These are phyloP conservation scores for Ustilago bromivora DNA, from an alignment of 1,284 basidiomycete genomes.

Conservation along the genomic window DNA sequence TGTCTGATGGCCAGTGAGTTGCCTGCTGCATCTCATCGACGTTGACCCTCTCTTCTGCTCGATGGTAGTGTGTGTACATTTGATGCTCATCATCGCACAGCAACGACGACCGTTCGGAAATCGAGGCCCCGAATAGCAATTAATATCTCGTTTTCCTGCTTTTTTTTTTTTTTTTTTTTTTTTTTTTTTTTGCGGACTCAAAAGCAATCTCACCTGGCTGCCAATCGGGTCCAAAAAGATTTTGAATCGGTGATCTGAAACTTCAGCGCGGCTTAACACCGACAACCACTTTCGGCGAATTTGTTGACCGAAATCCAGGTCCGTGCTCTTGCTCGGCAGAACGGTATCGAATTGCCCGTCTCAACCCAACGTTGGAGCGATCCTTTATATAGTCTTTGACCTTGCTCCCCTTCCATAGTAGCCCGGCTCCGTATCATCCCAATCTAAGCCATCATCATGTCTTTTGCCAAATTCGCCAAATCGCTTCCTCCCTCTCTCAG, in stretches of 20 bases:
- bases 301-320: conserved; percentile 4
- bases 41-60: background rate
- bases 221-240: background rate
- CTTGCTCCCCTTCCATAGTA: too few species aligned
- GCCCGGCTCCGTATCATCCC: background rate
- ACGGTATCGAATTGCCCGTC: too few species aligned
- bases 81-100: conserved; percentile 9
- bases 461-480: conserved; percentile 44
- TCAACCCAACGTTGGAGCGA: too few species aligned
- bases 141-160: background rate
- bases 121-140: background rate
- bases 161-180: background rate
- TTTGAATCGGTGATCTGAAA: background rate
- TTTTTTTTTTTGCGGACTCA: too few species aligned
- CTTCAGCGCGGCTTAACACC: background rate
- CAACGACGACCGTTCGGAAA: background rate
- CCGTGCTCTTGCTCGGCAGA: conserved; percentile 1
- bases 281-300: background rate
- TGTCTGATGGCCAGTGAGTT: background rate
- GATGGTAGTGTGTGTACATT: too few species aligned
- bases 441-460: conserved; percentile 36
- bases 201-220: background rate
- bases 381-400: too few species aligned
- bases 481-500: conserved; percentile 52
- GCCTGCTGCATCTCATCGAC: background rate